Conservation (phyloP, 805 yeast species). For the Sugiyamaella valdiviana region DNA sequence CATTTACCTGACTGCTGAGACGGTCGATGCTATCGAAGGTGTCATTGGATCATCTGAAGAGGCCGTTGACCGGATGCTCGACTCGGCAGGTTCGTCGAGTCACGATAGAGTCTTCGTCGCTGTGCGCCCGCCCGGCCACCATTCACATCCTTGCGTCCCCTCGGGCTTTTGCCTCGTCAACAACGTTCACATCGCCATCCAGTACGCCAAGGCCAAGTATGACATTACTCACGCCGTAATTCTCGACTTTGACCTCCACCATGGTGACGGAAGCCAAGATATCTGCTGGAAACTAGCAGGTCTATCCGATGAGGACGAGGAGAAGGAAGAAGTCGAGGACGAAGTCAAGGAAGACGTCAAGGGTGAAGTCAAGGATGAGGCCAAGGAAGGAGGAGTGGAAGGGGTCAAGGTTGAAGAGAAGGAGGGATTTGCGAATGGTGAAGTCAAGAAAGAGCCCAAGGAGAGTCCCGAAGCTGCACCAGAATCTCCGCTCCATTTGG, state of each 20-base stretch:
- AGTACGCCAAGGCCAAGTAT: constrained; percentile 59
- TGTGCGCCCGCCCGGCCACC: constrained; percentile 83
- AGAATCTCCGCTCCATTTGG: constrained; percentile 50
- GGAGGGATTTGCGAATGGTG: constrained; percentile 1
- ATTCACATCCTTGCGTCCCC: constrained; percentile 75
- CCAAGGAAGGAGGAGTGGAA: neutral
- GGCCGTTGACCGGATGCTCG: constrained; percentile 54
- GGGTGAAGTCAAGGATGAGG: neutral
- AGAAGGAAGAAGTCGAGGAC: constrained; percentile 22
- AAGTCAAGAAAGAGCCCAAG: constrained; percentile 17
- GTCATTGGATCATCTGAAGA: constrained; percentile 70
- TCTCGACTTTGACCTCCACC: constrained; percentile 77
- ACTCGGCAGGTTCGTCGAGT: constrained; percentile 16
- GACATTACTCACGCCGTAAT: constrained; percentile 75
- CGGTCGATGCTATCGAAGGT: constrained; percentile 68
- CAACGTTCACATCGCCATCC: constrained; percentile 75
- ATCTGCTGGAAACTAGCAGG: constrained; percentile 78
- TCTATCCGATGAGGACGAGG: constrained; percentile 44
- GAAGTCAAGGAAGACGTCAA: constrained; percentile 22
- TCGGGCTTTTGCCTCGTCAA: constrained; percentile 79
- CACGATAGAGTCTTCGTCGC: constrained; percentile 52
- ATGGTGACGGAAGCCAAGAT: constrained; percentile 86
- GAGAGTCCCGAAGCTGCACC: neutral
- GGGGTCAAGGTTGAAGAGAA: neutral
- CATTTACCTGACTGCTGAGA: constrained; percentile 60